Percentiles rank a stretch among this genome's conserved stretches.
phyloP scores from a whole-genome alignment of 495 filamentous ascomycete species.

The Trichoderma gamsii region DNA sequence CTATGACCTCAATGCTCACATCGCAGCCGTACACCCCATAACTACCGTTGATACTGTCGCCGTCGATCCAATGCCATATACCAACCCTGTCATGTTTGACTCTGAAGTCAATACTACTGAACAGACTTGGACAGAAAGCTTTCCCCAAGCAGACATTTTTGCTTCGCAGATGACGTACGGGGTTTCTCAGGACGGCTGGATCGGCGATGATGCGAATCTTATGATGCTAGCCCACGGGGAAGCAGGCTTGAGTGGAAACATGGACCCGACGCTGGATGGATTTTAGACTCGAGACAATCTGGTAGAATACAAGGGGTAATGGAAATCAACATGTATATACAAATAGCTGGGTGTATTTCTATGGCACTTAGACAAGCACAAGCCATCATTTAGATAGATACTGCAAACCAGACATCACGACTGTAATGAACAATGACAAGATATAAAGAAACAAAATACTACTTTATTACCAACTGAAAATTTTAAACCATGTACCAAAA shows the following conservation, averaged over 20 bases:
- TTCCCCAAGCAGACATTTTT: constrained; percentile 5
- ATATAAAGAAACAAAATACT: neutral
- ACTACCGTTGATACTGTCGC: neutral
- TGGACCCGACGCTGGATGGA: constrained; percentile 10
- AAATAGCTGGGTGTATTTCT: neutral
- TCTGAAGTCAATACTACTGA: neutral
- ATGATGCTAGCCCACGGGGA: neutral
- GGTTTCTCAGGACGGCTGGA: neutral
- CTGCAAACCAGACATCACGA: neutral
- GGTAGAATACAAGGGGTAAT: neutral
- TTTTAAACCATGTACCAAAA: neutral
- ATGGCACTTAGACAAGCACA: neutral
- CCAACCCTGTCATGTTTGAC: neutral
- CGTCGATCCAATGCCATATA: neutral
- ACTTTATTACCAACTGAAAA: neutral
- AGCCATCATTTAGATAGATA: neutral
- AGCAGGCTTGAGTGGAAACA: neutral
- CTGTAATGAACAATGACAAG: neutral
- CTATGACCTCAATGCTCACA: constrained; percentile 62
- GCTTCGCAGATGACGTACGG: constrained; percentile 19
- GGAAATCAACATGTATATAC: neutral
- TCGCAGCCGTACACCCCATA: constrained; percentile 25
- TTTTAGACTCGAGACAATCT: neutral
- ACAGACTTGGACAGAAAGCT: neutral
- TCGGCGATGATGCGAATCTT: neutral